These are phyloP conservation scores for Breynia disticha DNA, from an alignment of 441 rosid species.

Conservation along the genomic window DNA sequence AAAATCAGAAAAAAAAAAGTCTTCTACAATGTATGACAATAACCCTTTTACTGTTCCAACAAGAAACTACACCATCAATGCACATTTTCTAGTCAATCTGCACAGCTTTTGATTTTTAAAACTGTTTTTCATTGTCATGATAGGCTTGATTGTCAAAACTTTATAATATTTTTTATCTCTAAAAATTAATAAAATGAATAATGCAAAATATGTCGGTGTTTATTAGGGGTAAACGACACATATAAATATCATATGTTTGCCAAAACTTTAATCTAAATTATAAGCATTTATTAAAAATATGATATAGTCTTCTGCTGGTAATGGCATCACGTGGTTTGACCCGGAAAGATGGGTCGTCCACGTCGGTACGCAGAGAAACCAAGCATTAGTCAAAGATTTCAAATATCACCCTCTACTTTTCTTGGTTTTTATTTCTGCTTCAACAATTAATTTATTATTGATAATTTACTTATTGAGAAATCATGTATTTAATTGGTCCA, in stretches of 20 bases:
- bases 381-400: slow-evolving; percentile 21
- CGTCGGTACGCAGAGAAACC: slow-evolving; percentile 12
- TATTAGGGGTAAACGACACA: not conserved
- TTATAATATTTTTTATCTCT: no score
- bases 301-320: not conserved
- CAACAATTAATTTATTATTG: not conserved
- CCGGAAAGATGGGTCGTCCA: slow-evolving; percentile 22
- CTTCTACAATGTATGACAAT: not conserved
- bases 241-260: not conserved
- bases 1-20: not conserved
- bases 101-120: no score
- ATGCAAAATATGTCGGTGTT: no score
- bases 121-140: no score
- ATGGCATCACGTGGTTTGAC: slow-evolving; percentile 24
- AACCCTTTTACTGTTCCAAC: not conserved
- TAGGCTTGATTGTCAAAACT: no score
- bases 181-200: no score
- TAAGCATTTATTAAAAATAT: no score
- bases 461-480: no score
- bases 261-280: no score
- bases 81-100: no score
- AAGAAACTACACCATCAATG: no score
- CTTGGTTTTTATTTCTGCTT: not conserved
- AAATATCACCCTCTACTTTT: not conserved
- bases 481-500: not conserved